phyloP scores from a whole-genome alignment of 1,284 basidiomycete genomes.

The Retiboletus flavoniger region DNA sequence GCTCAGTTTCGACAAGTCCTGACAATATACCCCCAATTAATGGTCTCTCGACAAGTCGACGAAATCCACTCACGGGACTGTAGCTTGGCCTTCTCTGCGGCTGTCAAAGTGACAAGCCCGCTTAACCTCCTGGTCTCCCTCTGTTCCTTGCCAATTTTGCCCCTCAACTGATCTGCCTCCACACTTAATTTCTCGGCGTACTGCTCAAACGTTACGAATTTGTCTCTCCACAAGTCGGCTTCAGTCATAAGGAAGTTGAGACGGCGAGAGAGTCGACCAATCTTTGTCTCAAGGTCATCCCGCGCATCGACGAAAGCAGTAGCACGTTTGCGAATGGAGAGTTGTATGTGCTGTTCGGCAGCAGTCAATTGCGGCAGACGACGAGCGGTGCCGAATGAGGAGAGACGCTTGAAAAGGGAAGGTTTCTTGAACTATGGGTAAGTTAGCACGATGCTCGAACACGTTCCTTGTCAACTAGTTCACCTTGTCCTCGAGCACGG shows the following conservation, averaged over 20 bases:
- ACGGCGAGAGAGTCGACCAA: conserved; percentile 75
- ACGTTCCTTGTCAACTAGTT: conserved; percentile 13
- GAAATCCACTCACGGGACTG: conserved; percentile 58
- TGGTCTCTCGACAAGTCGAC: not conserved
- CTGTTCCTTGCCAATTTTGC: conserved; percentile 87
- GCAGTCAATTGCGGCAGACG: conserved; percentile 71
- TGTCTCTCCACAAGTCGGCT: conserved; percentile 85
- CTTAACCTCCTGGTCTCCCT: conserved; percentile 80
- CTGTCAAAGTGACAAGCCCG: conserved; percentile 71
- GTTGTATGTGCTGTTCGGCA: conserved; percentile 81
- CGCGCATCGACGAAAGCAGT: conserved; percentile 91
- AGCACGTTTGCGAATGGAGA: conserved; percentile 84
- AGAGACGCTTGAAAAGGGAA: conserved; percentile 82
- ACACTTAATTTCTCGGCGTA: conserved; percentile 88
- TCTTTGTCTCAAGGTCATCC: conserved; percentile 89
- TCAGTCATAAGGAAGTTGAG: conserved; percentile 92
- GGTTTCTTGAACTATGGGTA: conserved; percentile 77
- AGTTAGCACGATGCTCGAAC: conserved; percentile 16
- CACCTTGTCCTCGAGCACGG: conserved; percentile 84
- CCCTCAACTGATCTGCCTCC: conserved; percentile 77
- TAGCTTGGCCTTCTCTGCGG: conserved; percentile 72
- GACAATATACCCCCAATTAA: conserved; percentile 16
- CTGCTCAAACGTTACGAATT: conserved; percentile 88
- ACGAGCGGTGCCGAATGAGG: conserved; percentile 68
- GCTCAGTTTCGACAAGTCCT: conserved; percentile 72